These are phyloP conservation scores for Diplodia mutila DNA, from an alignment of 2,329 filamentous ascomycete species.

Conservation along the genomic window DNA sequence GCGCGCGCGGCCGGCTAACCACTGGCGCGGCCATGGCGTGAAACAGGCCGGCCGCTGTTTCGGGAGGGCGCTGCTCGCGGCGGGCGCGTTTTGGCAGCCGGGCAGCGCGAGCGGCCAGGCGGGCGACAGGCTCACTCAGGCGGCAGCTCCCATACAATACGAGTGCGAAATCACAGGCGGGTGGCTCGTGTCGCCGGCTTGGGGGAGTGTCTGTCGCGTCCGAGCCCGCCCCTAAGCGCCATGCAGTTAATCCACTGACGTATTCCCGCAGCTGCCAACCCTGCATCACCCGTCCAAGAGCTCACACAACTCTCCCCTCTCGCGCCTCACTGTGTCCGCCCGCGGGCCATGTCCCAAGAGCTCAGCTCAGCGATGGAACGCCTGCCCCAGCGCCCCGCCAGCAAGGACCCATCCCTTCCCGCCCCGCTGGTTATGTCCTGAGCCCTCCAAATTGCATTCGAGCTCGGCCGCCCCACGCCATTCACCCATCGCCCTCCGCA, in stretches of 20 bases:
- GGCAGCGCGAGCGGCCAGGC: neutral
- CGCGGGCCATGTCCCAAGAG: constrained; percentile 14
- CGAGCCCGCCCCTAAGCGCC: constrained; percentile 13
- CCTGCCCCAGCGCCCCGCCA: constrained; percentile 10
- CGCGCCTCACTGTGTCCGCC: constrained; percentile 21
- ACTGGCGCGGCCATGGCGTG: neutral
- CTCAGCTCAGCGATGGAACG: neutral
- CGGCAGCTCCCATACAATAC: constrained; percentile 5
- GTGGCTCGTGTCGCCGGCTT: constrained; percentile 7
- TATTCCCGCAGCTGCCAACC: constrained; percentile 11
- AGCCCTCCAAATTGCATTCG: constrained; percentile 9
- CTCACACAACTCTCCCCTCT: neutral
- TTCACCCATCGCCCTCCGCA: neutral
- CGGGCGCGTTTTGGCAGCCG: neutral
- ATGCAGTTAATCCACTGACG: constrained; percentile 17
- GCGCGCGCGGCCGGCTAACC: neutral
- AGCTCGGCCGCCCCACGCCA: constrained; percentile 1
- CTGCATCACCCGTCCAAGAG: constrained; percentile 1
- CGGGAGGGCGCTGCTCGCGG: neutral
- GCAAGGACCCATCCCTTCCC: constrained; percentile 7
- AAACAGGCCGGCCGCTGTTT: constrained; percentile 7
- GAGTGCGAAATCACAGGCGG: constrained; percentile 21
- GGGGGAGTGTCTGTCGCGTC: constrained; percentile 15
- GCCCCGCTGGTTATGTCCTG: constrained; percentile 21
- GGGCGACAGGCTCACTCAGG: neutral